Percentiles rank a stretch among this genome's conserved stretches.
Conservation (phyloP, 2,329 filamentous ascomycete genomes). For the Epichloe aotearoae region DNA sequence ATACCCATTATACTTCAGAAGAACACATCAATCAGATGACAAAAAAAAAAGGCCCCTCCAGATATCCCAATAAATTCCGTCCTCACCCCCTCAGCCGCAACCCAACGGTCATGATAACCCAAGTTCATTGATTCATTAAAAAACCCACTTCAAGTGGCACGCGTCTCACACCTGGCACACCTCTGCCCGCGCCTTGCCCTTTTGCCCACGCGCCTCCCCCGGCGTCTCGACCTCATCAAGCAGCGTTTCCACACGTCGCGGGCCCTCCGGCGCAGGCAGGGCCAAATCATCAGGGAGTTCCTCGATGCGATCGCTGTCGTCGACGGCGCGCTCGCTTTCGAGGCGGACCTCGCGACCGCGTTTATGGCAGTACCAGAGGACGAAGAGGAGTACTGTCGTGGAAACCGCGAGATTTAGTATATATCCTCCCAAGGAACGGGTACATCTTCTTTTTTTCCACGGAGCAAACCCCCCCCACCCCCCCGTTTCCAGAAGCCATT, state of each 20-base stretch:
- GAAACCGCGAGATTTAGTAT: not conserved
- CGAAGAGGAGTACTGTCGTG: slow-evolving; percentile 64
- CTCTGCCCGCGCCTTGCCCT: not conserved
- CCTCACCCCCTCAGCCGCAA: not conserved
- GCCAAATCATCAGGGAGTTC: slow-evolving; percentile 36
- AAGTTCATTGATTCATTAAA: not conserved
- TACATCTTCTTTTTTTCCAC: too few species aligned
- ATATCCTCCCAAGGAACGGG: not conserved
- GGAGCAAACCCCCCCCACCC: too few species aligned
- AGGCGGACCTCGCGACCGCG: slow-evolving; percentile 77
- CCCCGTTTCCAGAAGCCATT: too few species aligned
- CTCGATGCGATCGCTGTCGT: slow-evolving; percentile 30
- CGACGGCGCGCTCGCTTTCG: slow-evolving; percentile 38
- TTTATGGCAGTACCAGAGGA: slow-evolving; percentile 98
- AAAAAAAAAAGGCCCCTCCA: not conserved
- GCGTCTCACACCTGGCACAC: not conserved
- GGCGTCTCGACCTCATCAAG: not conserved
- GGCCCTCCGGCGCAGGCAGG: slow-evolving; percentile 18
- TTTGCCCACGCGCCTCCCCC: not conserved
- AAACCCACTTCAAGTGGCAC: not conserved
- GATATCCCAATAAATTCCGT: too few species aligned
- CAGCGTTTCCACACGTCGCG: not conserved
- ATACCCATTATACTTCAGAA: slow-evolving; percentile 13
- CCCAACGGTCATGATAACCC: not conserved
- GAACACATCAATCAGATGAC: not conserved